Base-by-base conservation (phyloP, 768 basidiomycete species). In the Vishniacozyma victoriae region DNA sequence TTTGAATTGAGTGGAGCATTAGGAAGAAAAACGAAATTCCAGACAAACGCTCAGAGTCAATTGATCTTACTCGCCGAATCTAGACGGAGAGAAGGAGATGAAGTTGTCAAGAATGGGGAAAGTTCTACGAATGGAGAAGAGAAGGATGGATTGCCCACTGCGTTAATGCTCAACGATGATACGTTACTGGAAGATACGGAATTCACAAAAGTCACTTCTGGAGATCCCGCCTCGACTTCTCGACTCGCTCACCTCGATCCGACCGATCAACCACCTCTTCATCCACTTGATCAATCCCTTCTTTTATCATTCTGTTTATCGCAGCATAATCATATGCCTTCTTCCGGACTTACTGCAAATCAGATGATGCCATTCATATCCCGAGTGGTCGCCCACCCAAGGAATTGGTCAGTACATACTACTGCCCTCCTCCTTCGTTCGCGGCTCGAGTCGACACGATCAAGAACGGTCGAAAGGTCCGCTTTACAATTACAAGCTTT, bases 351-450 rank as follows among this genome's bases (percentile, higher is more conserved):
- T 44, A 95, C 92, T 23, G 77, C 79, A 42, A 87, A 88, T 61
- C 91, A 97, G 67, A 92, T 97, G 86, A 70, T 82, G 2, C 86
- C 95, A 12, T 97, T 93, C 77, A 81, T 97, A 48, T 72, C 83
- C 12, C 85, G 93, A 29, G 88, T 96, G 29, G 80, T 97, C 56
- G 76, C 83, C 1, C 88, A 96, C 66, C 89, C 91, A 1, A 52
- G 66, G 0, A 97, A 96, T 71, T 99, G 95, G 95, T 86, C 89
- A 4, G 77, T 97, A 24, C 89, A 97, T 74, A 93, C 92, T 29
- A 93, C 92, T 82, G 92, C 90, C 23, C 82, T 97, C 44, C 80
- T 99, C 41, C 81, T 96, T 22, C 85, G 95, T 23, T 86, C 93
- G 9, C 81, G 95, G 5, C 82, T 95, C 49, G 93, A 99, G 71